Conservation (phyloP, 2,329 filamentous ascomycete species). For the Claviceps arundinis region DNA sequence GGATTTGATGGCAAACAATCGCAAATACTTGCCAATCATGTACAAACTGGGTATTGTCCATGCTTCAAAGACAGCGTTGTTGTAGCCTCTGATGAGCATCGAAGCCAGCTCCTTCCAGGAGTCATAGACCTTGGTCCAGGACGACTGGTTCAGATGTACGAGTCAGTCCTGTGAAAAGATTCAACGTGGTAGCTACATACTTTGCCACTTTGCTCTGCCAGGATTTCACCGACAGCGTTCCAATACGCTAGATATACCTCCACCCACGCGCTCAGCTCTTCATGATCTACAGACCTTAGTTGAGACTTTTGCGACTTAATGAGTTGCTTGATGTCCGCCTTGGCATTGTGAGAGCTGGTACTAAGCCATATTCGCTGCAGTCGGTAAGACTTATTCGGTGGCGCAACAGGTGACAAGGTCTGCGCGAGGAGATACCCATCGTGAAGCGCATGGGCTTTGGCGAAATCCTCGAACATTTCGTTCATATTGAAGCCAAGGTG, state of each 20-base stretch:
- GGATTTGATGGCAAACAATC: constrained; percentile 80
- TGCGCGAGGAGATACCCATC: constrained; percentile 63
- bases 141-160: constrained; percentile 26
- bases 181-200: constrained; percentile 13
- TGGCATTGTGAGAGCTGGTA: constrained; percentile 52
- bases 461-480: constrained; percentile 59
- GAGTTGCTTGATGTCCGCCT: constrained; percentile 59
- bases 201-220: constrained; percentile 35
- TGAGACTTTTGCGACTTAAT: constrained; percentile 47
- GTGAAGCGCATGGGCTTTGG: constrained; percentile 46
- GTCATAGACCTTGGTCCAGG: constrained; percentile 75
- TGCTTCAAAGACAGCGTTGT: constrained; percentile 59
- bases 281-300: constrained; percentile 41
- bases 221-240: constrained; percentile 64
- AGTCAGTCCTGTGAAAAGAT: neutral
- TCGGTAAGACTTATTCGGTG: constrained; percentile 47
- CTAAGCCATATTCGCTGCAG: constrained; percentile 59
- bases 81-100: constrained; percentile 68
- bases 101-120: constrained; percentile 78
- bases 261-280: constrained; percentile 69
- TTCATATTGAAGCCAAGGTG: constrained; percentile 43
- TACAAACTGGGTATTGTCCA: constrained; percentile 94
- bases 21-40: constrained; percentile 70
- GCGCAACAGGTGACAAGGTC: constrained; percentile 59
- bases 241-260: constrained; percentile 77